These are phyloP conservation scores for Geoglossum glabrum DNA, from an alignment of 495 filamentous ascomycete species.

Conservation along the genomic window DNA sequence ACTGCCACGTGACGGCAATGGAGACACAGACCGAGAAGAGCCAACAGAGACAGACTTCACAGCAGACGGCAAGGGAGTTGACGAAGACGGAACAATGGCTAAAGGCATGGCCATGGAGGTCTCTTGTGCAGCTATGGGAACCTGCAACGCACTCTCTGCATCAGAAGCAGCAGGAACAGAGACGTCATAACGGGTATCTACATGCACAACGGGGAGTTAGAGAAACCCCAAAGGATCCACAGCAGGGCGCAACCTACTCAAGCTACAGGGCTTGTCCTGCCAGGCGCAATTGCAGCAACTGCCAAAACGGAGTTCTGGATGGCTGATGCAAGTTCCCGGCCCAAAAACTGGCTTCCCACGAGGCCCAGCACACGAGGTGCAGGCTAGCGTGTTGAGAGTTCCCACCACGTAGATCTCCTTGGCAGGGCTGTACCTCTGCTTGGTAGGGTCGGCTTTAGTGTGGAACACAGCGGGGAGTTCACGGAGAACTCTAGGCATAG, in stretches of 20 bases:
- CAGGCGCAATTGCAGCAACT: neutral
- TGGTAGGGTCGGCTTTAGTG: neutral
- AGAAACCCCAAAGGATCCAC: neutral
- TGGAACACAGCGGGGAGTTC: neutral
- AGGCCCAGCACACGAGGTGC: neutral
- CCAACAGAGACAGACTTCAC: too few relatives aligned
- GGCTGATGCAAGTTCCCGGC: neutral
- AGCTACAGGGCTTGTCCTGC: neutral
- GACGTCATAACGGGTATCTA: neutral
- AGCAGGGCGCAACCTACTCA: neutral
- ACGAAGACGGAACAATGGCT: too few relatives aligned
- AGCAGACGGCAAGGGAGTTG: too few relatives aligned
- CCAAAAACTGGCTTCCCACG: neutral
- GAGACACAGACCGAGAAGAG: too few relatives aligned
- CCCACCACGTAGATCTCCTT: neutral
- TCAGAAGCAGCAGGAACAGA: neutral
- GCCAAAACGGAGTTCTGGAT: neutral
- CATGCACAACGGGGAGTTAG: neutral
- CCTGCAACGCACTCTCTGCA: neutral
- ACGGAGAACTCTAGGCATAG: neutral
- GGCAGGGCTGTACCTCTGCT: neutral
- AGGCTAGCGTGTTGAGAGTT: neutral
- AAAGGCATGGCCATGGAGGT: too few relatives aligned
- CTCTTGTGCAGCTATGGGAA: neutral
- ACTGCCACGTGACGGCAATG: too few relatives aligned